Conservation (phyloP, 2,329 filamentous ascomycete species). For the Colletotrichum kahawae region DNA sequence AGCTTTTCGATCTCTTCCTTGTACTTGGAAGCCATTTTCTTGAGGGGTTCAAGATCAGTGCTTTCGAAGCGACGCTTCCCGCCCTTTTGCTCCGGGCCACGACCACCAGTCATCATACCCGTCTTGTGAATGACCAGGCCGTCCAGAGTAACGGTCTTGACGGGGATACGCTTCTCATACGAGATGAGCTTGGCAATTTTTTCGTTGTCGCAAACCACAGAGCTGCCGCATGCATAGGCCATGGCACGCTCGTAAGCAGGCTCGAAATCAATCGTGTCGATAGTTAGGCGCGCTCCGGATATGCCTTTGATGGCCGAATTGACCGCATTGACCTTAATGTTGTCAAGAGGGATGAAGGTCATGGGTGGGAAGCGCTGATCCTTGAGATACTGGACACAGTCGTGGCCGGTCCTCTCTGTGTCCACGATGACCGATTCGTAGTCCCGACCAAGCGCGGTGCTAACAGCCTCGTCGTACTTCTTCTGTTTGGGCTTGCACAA, state of each 20-base stretch:
- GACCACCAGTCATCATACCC: slow-evolving; percentile 94
- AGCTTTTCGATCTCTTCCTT: slow-evolving; percentile 79
- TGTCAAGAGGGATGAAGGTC: slow-evolving; percentile 95
- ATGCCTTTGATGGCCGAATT: slow-evolving; percentile 92
- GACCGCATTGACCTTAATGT: slow-evolving; percentile 91
- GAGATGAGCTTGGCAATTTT: slow-evolving; percentile 88
- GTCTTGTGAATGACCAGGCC: slow-evolving; percentile 98
- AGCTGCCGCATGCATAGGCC: slow-evolving; percentile 92
- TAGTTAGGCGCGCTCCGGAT: slow-evolving; percentile 83
- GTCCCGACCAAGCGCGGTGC: slow-evolving; percentile 88
- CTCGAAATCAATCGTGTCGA: slow-evolving; percentile 96
- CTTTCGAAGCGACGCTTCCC: slow-evolving; percentile 87
- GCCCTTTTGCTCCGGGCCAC: slow-evolving; percentile 76
- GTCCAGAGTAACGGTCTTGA: slow-evolving; percentile 93
- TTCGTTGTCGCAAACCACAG: slow-evolving; percentile 90
- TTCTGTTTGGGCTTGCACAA: slow-evolving; percentile 97
- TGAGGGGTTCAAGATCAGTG: slow-evolving; percentile 84
- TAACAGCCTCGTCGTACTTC: slow-evolving; percentile 92
- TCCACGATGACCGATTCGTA: slow-evolving; percentile 96
- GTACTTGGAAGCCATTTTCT: slow-evolving; percentile 76
- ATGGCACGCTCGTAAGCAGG: slow-evolving; percentile 87
- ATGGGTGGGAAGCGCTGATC: slow-evolving; percentile 86
- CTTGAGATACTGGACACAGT: slow-evolving; percentile 93
- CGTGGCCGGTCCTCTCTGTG: slow-evolving; percentile 89
- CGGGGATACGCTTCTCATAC: slow-evolving; percentile 82